Base-by-base conservation (phyloP, 768 basidiomycete genomes). In the Pleurotus ostreatus region DNA sequence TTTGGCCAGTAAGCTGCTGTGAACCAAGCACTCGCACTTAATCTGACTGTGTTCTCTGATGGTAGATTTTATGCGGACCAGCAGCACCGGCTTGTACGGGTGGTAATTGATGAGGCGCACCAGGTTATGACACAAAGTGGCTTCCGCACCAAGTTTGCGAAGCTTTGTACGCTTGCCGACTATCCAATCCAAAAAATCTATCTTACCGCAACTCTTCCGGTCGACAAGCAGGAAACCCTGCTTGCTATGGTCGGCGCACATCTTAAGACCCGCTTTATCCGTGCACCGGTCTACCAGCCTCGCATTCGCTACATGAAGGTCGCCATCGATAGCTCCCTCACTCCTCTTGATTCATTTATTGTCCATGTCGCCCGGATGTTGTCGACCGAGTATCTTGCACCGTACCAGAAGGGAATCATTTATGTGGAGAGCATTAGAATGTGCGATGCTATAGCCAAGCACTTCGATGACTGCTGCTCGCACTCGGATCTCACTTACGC, bases 131-230 rank as follows among this genome's bases (percentile, higher is more conserved):
- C 55, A 5, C 20, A 20, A 0, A 13, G 2, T 1, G 23, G 45
- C 2, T 64, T 56, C 30, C 47, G 62, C 1, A 2, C 25, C 0
- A 6, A 57, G 5, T 65, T 65, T 40, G 8, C 5, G 0, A 46
- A 51, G 15, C 7, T 63, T 3, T 38, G 40, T 2, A 18, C 38
- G 1, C 55, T 66, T 0, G 59, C 59, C 1, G 11, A 26, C 4
- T 46, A 55, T 3, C 3, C 6, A 0, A 46, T 61, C 0, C 65
- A 62, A 20, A 63, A 60, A 40, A 61, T 66, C 5, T 62, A 22
- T 15, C 57, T 66, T 2, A 63, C 65, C 15, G 65, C 63, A 1
- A 57, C 63, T 5, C 46, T 66, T 1, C 65, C 65, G 2, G n/a
- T 51, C 1, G 54, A 52, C 3, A 52, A 49, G 2, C 55, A 61